A percentile compares a stretch with the other conserved stretches of the same genome.
These are phyloP conservation scores for Corymbia maculata DNA, from an alignment of 345 rosid species.

Conservation along the genomic window DNA sequence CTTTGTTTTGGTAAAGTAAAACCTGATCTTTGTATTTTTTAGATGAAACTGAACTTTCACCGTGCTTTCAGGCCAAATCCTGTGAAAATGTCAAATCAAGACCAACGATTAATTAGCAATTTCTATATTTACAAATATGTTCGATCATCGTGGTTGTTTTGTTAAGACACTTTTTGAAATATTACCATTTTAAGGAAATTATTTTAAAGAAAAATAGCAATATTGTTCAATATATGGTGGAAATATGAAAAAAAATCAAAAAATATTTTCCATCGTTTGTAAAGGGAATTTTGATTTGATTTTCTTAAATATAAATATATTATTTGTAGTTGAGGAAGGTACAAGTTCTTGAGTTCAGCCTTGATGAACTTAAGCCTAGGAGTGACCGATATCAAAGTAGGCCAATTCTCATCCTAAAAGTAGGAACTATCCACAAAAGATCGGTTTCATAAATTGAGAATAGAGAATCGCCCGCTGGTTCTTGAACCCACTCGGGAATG, in stretches of 20 bases:
- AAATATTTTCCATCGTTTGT: fast-evolving
- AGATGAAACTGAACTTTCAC: not conserved
- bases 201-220: fast-evolving
- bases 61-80: too few relatives aligned
- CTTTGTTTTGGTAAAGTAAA: not conserved
- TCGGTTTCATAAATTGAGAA: too few relatives aligned
- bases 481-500: too few relatives aligned
- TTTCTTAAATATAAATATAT: not conserved
- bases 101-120: not conserved
- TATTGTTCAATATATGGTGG: fast-evolving
- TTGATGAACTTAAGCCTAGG: too few relatives aligned
- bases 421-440: too few relatives aligned
- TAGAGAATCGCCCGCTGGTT: too few relatives aligned
- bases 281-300: not conserved
- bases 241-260: not conserved
- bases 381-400: too few relatives aligned
- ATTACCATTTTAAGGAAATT: too few relatives aligned
- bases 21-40: not conserved
- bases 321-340: too few relatives aligned
- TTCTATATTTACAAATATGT: not conserved
- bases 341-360: too few relatives aligned
- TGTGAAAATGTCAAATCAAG: not conserved
- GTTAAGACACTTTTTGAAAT: fast-evolving
- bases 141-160: not conserved
- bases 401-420: too few relatives aligned